Evolutionary conservation across 2,329 filamentous ascomycete species (phyloP), one percentile per base, ranked within the genome.

Genomic region (Xylaria arbuscula): DNA sequence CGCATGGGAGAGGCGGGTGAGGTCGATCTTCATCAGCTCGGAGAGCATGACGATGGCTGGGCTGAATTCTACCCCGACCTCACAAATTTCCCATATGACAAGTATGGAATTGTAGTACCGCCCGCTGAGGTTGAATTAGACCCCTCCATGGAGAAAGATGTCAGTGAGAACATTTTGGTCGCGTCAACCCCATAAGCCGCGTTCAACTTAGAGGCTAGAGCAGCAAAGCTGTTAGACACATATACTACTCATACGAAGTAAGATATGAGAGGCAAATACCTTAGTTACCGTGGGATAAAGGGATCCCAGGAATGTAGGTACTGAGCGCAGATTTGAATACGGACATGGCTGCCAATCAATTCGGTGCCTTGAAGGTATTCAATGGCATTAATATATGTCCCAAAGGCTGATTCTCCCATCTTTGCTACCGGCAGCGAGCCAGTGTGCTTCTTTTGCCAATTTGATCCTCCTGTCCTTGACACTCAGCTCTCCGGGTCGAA

Each of bases 331-430:
- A 64, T 19, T 9, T 53, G 53, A 8, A 45, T 28, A 45, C 19
- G 45, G 40, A 28, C 22, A 22, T 36, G 19, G 45, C 34, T 28
- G n/a, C 7, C 34, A 8, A n/a, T 22, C 22, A 24, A 40, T 56
- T 50, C 38, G 36, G 42, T 28, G 17, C 15, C 24, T 28, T 22
- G 10, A 17, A 11, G 24, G 28, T 19, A 34, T 50, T 19, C 7
- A 24, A 34, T 4, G 17, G 6, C n/a, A 51, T 82, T 75, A 94
- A 79, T 96, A 99, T 67, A 98, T 90, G 82, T 98, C 93, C 96
- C 96, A 99, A 73, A 99, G 82, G 77, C 93, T 97, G 70, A 98
- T 89, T 79, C 97, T 97, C 19, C 95, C 96, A 82, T 98, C 96
- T 79, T 98, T 99, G 64, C 93, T 92, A 1, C 96, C 96, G 0